Evolutionary conservation across 2,329 filamentous ascomycete genomes (phyloP).

Genomic region (Fusarium ramigenum): DNA sequence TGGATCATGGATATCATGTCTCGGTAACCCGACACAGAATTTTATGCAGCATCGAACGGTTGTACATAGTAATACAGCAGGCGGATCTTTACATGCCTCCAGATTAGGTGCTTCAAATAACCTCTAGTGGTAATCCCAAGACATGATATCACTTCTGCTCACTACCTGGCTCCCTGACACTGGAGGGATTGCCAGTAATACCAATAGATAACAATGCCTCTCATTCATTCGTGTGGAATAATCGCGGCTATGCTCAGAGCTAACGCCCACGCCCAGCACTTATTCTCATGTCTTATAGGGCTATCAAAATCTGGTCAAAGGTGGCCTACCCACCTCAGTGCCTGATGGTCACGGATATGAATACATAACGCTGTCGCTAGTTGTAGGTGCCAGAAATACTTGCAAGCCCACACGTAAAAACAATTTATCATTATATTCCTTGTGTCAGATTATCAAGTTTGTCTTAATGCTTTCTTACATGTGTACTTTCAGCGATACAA

Average conservation of each 20-base stretch:
- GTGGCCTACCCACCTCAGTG: not conserved
- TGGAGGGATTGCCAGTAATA: not conserved
- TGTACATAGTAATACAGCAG: constrained; percentile 19
- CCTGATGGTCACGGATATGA: constrained; percentile 12
- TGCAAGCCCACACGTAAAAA: not conserved
- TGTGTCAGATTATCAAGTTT: not conserved
- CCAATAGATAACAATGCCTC: not conserved
- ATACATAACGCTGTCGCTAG: not conserved
- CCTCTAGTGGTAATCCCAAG: not conserved
- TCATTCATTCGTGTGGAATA: not conserved
- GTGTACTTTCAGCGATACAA: not conserved
- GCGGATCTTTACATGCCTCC: not conserved
- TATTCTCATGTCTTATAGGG: not conserved
- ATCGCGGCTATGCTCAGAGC: not conserved
- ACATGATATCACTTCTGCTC: not conserved
- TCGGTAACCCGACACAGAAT: constrained; percentile 17
- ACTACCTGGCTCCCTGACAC: not conserved
- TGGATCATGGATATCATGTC: constrained; percentile 2
- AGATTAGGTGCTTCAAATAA: not conserved
- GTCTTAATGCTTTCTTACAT: not conserved
- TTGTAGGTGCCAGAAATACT: not conserved
- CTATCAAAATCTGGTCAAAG: not conserved
- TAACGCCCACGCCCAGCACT: not conserved
- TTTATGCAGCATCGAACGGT: constrained; percentile 14
- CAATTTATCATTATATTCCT: not conserved